A percentile compares a stretch with the other conserved stretches of the same genome.
Conservation (phyloP, 2,329 filamentous ascomycete species). For the Fusarium citri region DNA sequence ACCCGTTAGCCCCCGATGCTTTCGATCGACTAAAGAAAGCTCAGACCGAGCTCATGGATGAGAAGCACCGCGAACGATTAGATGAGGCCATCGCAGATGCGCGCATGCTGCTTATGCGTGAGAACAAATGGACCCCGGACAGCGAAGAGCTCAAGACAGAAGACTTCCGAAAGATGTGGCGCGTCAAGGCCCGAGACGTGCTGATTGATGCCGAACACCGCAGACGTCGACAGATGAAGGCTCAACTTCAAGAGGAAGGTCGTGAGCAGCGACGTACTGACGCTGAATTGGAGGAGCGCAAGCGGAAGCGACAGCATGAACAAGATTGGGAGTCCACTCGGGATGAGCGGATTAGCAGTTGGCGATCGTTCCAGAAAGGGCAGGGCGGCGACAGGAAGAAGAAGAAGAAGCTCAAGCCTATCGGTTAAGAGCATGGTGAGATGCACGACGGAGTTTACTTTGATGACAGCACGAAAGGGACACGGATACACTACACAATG, state of each 20-base stretch:
- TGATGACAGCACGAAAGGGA: slow-evolving; percentile 17
- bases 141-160: slow-evolving; percentile 86
- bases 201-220: slow-evolving; percentile 93
- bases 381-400: slow-evolving; percentile 71
- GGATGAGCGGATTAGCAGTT: slow-evolving; percentile 91
- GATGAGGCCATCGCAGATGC: slow-evolving; percentile 98
- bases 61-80: slow-evolving; percentile 86
- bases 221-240: slow-evolving; percentile 85
- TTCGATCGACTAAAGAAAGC: slow-evolving; percentile 98
- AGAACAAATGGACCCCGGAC: slow-evolving; percentile 93
- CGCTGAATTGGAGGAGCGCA: slow-evolving; percentile 82
- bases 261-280: slow-evolving; percentile 87
- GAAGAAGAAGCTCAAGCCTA: slow-evolving; percentile 77
- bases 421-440: slow-evolving; percentile 57
- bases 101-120: slow-evolving; percentile 91
- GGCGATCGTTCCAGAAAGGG: slow-evolving; percentile 90
- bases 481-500: slow-evolving; percentile 26
- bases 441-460: slow-evolving; percentile 21
- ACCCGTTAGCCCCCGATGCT: slow-evolving; percentile 89
- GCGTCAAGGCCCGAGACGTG: slow-evolving; percentile 88
- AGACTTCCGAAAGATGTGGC: slow-evolving; percentile 87
- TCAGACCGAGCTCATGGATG: slow-evolving; percentile 89
- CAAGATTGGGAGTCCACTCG: slow-evolving; percentile 94
- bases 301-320: slow-evolving; percentile 90
- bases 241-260: slow-evolving; percentile 96